These are phyloP conservation scores for Kwoniella bestiolae DNA, from an alignment of 768 basidiomycete species.

Conservation along the genomic window DNA sequence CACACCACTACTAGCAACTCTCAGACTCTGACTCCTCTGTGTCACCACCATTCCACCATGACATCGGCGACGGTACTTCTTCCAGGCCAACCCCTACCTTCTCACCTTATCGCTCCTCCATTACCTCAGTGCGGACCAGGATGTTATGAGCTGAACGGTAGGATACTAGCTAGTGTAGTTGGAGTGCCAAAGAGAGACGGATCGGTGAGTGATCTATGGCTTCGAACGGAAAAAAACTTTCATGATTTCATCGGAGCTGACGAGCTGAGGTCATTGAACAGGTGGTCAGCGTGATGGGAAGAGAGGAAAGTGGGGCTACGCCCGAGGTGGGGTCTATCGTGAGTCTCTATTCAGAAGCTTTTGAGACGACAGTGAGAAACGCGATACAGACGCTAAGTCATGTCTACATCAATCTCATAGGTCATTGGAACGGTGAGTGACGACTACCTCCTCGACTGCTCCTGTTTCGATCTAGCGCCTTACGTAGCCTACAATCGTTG, in stretches of 20 bases:
- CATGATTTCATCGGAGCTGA: conserved; percentile 1
- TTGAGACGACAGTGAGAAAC: not conserved
- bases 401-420: conserved; percentile 9
- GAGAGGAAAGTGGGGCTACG: conserved; percentile 45
- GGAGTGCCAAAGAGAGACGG: conserved; percentile 46
- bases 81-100: conserved; percentile 54
- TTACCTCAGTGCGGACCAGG: conserved; percentile 51
- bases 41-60: conserved; percentile 1
- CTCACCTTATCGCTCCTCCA: conserved; percentile 39
- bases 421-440: conserved; percentile 52
- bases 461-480: too few relatives aligned
- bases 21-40: conserved; percentile 3
- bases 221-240: not conserved
- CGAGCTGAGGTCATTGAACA: conserved; percentile 17
- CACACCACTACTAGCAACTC: too few relatives aligned
- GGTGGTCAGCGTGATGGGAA: conserved; percentile 48
- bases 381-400: too few relatives aligned
- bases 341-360: conserved; percentile 2
- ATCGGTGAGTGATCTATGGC: conserved; percentile 35
- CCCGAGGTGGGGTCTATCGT: conserved; percentile 54
- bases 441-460: not conserved
- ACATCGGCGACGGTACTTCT: conserved; percentile 36
- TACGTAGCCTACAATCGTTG: too few relatives aligned
- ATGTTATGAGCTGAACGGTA: conserved; percentile 48
- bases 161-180: conserved; percentile 51